These are phyloP conservation scores for Cladophialophora chaetospira DNA, from an alignment of 2,329 filamentous ascomycete genomes.

Conservation along the genomic window DNA sequence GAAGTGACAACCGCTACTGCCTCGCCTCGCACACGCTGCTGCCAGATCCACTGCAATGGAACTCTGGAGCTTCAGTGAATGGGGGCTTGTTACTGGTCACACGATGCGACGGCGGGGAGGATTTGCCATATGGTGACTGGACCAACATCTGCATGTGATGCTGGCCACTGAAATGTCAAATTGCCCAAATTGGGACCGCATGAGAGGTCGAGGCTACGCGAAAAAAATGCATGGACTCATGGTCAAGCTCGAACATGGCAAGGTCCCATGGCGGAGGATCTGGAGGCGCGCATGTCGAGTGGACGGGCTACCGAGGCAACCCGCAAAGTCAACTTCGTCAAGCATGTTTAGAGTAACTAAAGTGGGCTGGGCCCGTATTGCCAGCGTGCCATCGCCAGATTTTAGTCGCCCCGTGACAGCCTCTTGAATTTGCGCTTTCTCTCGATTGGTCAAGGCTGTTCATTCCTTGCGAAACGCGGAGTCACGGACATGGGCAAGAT, in stretches of 20 bases:
- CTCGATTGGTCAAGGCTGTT: slow-evolving; percentile 1
- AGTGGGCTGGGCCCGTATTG: slow-evolving; percentile 7
- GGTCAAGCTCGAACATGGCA: not conserved
- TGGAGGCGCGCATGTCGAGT: not conserved
- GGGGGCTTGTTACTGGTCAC: slow-evolving; percentile 13
- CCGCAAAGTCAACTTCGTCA: not conserved
- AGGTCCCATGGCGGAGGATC: slow-evolving; percentile 1
- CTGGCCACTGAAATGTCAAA: slow-evolving; percentile 3
- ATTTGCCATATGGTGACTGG: slow-evolving; percentile 1
- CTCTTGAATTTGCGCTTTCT: not conserved
- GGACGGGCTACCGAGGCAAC: slow-evolving; percentile 2
- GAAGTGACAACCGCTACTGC: not conserved
- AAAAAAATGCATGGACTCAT: too few relatives aligned
- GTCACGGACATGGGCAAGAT: slow-evolving; percentile 7
- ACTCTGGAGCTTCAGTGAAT: too few relatives aligned
- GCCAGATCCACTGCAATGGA: not conserved
- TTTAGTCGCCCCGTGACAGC: slow-evolving; percentile 15
- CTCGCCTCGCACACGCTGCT: too few relatives aligned
- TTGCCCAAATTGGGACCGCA: slow-evolving; percentile 1
- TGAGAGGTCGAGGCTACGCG: too few relatives aligned
- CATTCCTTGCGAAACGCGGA: slow-evolving; percentile 15
- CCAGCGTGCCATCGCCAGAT: slow-evolving; percentile 16
- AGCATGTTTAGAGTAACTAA: not conserved
- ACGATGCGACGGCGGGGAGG: not conserved
- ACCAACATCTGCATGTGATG: slow-evolving; percentile 10